Base-by-base conservation (phyloP, 306 rosid genomes). In the Cotoneaster glaucophyllus region DNA sequence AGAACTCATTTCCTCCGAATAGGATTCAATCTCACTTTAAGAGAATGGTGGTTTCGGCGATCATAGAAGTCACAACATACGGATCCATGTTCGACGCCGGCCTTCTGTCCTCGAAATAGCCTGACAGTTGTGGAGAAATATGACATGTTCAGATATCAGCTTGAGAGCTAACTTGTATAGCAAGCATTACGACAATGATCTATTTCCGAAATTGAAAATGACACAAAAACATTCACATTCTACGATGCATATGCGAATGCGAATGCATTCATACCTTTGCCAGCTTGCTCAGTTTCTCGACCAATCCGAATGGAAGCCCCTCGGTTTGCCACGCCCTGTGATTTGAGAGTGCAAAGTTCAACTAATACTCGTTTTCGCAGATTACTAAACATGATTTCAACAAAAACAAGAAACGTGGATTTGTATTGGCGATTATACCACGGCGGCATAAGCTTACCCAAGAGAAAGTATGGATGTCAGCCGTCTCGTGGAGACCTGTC, bases 41-140 rank as follows among this genome's bases (percentile, higher is more conserved):
- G 48, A 86, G 82, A 79, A 86, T 76, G 34, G 88, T 84, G 59
- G 90, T 86, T 41, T 86, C 88, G 3, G 90, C 90, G 6, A 86
- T 81, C 88, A 79, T 77, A 29, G 90, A 86, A 4, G 90, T 86
- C 29, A 86, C 90, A 1, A 80, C 26, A 31, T 85, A 85, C 1
- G 88, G 88, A 77, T 85, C 88, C 88, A 85, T 85, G 74, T 84
- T 86, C n/a, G 90, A 84, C n/a, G 87, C 85, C 11, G 90, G 90
- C 82, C 90, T 81, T 63, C 90, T 53, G 69, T 86, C 90, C 72
- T 86, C 90, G 26, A 86, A 86, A 79, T 86, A 86, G 29, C 90
- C 90, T 86, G 79, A 32, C 21, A 71, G 32, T 64, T 28, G 3
- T 11, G 18, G 5, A 50, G 21, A 50, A 50, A 17, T 50, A 50